phyloP scores from a whole-genome alignment of 176 grass and related monocot genomes.

The Carex pumila region DNA sequence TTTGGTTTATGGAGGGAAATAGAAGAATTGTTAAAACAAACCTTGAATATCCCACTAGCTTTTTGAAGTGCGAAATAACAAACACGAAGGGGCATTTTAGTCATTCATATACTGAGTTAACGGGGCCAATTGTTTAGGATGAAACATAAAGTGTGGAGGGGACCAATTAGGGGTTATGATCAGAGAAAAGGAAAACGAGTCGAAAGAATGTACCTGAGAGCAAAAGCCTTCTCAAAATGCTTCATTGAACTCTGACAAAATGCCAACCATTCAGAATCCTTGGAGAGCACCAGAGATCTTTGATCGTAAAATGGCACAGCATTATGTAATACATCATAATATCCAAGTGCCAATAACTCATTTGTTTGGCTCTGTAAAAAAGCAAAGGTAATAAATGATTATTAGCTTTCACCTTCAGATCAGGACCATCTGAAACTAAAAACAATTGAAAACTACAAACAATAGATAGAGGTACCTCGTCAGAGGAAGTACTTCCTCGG shows the following conservation, averaged over 20 bases:
- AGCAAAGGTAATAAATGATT: not conserved
- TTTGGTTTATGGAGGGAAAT: slow-evolving; percentile 1
- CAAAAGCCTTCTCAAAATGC: slow-evolving; percentile 90
- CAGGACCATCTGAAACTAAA: not conserved
- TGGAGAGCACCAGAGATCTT: slow-evolving; percentile 67
- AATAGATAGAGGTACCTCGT: slow-evolving; percentile 35
- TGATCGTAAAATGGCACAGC: slow-evolving; percentile 98
- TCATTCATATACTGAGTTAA: slow-evolving; percentile 2
- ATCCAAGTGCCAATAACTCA: slow-evolving; percentile 88
- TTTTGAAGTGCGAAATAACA: not conserved
- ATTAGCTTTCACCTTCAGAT: not conserved
- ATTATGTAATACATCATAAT: slow-evolving; percentile 89
- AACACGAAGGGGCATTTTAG: not conserved
- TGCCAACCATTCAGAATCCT: slow-evolving; percentile 68
- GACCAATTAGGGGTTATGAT: not conserved
- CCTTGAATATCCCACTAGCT: not conserved
- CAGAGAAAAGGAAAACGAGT: slow-evolving; percentile 13
- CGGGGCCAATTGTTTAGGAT: not conserved
- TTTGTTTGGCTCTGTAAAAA: slow-evolving; percentile 62
- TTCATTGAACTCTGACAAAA: slow-evolving; percentile 80
- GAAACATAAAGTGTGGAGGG: not conserved
- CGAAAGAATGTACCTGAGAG: slow-evolving; percentile 47
- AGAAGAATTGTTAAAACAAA: not conserved
- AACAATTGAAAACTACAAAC: too few relatives aligned
- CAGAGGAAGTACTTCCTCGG: slow-evolving; percentile 40